phyloP scores from a whole-genome alignment of 306 rosid genomes.

The Cucurbita pepo region DNA sequence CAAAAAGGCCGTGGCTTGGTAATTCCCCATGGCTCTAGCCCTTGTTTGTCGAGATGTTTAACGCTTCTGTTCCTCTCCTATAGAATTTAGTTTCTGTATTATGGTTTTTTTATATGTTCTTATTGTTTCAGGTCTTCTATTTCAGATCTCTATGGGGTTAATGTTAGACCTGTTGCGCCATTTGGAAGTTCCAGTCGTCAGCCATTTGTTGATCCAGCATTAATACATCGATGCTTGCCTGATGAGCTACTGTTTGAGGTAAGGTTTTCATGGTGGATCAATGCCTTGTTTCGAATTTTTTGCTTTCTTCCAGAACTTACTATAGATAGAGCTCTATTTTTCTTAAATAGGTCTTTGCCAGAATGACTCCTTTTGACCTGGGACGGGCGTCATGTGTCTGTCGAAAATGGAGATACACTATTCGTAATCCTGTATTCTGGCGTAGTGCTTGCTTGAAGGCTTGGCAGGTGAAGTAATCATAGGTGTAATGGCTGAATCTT shows the following conservation, averaged over 20 bases:
- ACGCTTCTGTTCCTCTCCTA: background rate
- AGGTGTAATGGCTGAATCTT: background rate
- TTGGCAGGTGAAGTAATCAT: constrained; percentile 71
- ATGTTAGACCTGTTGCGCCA: constrained; percentile 93
- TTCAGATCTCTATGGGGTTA: constrained; percentile 88
- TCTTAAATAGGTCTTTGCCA: constrained; percentile 50
- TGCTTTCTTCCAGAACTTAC: background rate
- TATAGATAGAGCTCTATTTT: background rate
- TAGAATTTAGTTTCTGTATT: background rate
- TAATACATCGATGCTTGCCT: constrained; percentile 57
- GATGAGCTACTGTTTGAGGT: constrained; percentile 93
- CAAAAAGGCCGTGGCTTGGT: constrained; percentile 98
- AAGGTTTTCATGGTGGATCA: background rate
- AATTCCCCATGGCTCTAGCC: constrained; percentile 5
- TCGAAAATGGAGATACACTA: constrained; percentile 84
- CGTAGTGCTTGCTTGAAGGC: constrained; percentile 89
- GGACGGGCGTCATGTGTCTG: constrained; percentile 88
- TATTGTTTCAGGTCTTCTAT: constrained; percentile 26
- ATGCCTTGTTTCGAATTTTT: background rate
- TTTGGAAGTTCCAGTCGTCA: constrained; percentile 74
- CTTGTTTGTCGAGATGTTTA: background rate
- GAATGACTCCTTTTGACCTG: constrained; percentile 70
- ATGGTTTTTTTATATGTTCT: constrained; percentile 12
- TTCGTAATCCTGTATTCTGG: constrained; percentile 90
- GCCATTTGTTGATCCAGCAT: constrained; percentile 53